These are phyloP conservation scores for Candida michaelii DNA, from an alignment of 805 yeast species.

Conservation along the genomic window DNA sequence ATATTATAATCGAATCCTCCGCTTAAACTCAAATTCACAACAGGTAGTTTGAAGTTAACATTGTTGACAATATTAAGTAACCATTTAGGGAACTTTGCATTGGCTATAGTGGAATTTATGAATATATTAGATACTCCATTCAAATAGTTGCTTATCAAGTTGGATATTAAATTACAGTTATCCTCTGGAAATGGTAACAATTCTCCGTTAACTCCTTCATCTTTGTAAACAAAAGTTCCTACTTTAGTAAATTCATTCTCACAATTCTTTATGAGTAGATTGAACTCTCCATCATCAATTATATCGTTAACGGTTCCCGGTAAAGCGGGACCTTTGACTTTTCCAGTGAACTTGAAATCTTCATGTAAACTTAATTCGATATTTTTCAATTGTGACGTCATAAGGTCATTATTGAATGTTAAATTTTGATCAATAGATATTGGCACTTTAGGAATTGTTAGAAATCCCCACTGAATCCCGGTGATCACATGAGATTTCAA, in stretches of 20 bases:
- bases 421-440: conserved; percentile 15
- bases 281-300: conserved; percentile 5
- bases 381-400: neutral
- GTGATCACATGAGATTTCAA: conserved; percentile 21
- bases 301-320: neutral
- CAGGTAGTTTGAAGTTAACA: conserved; percentile 8
- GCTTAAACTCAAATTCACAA: conserved; percentile 3
- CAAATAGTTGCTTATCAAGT: conserved; percentile 2
- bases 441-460: conserved; percentile 14
- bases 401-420: conserved; percentile 9
- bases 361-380: conserved; percentile 11
- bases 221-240: conserved; percentile 18
- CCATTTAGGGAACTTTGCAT: conserved; percentile 14
- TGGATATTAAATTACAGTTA: conserved; percentile 7
- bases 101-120: neutral
- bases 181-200: conserved; percentile 6
- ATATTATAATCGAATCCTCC: conserved; percentile 1
- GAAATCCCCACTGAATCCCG: conserved; percentile 17
- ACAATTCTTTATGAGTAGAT: conserved; percentile 28
- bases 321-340: neutral
- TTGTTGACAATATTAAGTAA: conserved; percentile 12
- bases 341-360: conserved; percentile 15
- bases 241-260: conserved; percentile 17
- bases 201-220: conserved; percentile 6
- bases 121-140: neutral